Percentiles rank a stretch among this genome's conserved stretches.
Conservation (phyloP, 2,329 filamentous ascomycete species). For the Claviceps humidiphila region DNA sequence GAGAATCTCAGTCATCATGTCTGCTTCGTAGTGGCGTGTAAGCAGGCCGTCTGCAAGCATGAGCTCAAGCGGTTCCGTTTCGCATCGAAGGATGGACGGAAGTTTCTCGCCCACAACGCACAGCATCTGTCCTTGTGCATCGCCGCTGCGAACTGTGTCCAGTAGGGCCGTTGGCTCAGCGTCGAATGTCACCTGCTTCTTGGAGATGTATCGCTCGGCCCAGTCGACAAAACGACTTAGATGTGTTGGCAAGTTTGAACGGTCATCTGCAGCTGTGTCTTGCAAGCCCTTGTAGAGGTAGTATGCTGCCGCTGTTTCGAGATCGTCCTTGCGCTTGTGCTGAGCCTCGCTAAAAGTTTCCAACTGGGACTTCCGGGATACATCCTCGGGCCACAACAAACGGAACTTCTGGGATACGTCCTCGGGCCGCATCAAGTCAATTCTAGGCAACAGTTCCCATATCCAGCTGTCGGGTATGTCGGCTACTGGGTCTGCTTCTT, state of each 20-base stretch:
- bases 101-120: constrained; percentile 13
- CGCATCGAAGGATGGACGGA: constrained; percentile 11
- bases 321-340: constrained; percentile 10
- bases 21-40: constrained; percentile 7
- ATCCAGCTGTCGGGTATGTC: constrained; percentile 12
- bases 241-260: constrained; percentile 11
- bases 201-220: constrained; percentile 5
- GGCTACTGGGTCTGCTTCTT: constrained; percentile 5
- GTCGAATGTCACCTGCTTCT: constrained; percentile 4
- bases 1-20: background rate
- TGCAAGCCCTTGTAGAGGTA: constrained; percentile 12
- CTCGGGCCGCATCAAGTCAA: constrained; percentile 10
- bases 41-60: constrained; percentile 17
- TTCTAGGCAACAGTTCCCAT: constrained; percentile 13
- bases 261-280: constrained; percentile 10
- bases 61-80: constrained; percentile 14
- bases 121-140: constrained; percentile 13
- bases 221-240: constrained; percentile 10
- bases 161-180: constrained; percentile 1
- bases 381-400: too few species aligned
- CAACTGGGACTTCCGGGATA: too few species aligned
- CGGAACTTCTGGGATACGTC: constrained; percentile 14
- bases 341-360: constrained; percentile 12
- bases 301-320: constrained; percentile 10
- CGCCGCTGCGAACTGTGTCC: background rate